Conservation (phyloP, 2,329 filamentous ascomycete genomes). For the Aaosphaeria pasadenensis region DNA sequence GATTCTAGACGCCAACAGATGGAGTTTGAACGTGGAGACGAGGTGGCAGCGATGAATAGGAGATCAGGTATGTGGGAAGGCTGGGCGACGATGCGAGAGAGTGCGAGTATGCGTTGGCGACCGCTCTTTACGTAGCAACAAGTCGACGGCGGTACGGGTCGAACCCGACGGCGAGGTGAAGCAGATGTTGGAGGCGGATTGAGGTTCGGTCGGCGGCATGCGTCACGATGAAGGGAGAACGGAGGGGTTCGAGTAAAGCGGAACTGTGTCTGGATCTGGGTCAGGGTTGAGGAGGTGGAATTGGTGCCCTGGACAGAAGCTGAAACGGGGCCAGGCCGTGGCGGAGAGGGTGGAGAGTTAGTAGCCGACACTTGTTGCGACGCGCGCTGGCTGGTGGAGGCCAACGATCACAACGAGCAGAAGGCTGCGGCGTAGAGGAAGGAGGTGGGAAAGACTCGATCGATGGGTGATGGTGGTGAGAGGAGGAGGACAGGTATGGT, state of each 20-base stretch:
- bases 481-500: neutral
- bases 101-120: constrained; percentile 11
- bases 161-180: neutral
- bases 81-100: constrained; percentile 5
- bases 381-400: too few relatives aligned
- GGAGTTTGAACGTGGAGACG: constrained; percentile 1
- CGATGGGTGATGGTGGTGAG: neutral
- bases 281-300: constrained; percentile 5
- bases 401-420: too few relatives aligned
- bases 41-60: neutral
- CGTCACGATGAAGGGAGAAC: constrained; percentile 12
- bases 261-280: neutral
- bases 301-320: constrained; percentile 20
- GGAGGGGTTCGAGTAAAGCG: neutral
- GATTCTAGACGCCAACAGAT: too few relatives aligned
- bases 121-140: constrained; percentile 7
- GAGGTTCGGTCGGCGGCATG: constrained; percentile 11
- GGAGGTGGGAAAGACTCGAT: neutral
- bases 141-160: constrained; percentile 4
- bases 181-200: neutral
- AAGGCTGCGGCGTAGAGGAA: too few relatives aligned
- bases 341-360: too few relatives aligned
- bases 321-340: constrained; percentile 11
- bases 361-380: too few relatives aligned
- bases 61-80: constrained; percentile 2